These are phyloP conservation scores for Castanospermum australe DNA, from an alignment of 306 rosid species.

Conservation along the genomic window DNA sequence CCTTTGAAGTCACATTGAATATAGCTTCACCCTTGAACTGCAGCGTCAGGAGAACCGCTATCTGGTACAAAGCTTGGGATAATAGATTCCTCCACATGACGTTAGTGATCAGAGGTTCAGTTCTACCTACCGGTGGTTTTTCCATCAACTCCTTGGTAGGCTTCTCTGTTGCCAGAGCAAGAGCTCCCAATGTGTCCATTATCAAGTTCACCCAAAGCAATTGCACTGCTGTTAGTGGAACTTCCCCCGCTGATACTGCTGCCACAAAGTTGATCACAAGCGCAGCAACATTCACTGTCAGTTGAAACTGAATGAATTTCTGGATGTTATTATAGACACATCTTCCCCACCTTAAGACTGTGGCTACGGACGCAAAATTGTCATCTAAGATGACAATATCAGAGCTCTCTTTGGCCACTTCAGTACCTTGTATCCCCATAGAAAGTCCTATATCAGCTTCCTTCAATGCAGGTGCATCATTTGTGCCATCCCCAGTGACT, in stretches of 20 bases:
- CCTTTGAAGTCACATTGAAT: constrained; percentile 10
- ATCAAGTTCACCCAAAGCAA: constrained; percentile 29
- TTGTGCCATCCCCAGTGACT: constrained; percentile 33
- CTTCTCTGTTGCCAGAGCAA: constrained; percentile 26
- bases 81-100: constrained; percentile 28
- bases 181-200: constrained; percentile 30
- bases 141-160: constrained; percentile 21
- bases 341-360: constrained; percentile 32
- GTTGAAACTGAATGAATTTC: constrained; percentile 32
- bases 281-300: constrained; percentile 26
- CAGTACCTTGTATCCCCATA: constrained; percentile 37
- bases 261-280: constrained; percentile 12
- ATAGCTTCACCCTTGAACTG: constrained; percentile 20
- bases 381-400: constrained; percentile 36
- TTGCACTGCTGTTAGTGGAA: constrained; percentile 23
- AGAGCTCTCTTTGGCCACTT: constrained; percentile 33
- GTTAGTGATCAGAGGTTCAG: constrained; percentile 29
- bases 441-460: constrained; percentile 35
- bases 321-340: too few relatives aligned
- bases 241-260: constrained; percentile 12
- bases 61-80: constrained; percentile 25
- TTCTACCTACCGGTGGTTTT: background rate
- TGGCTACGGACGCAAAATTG: constrained; percentile 20
- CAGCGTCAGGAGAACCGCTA: background rate
- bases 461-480: constrained; percentile 32